Base-by-base conservation (phyloP, 306 rosid genomes). In the Cucumis cinereus region DNA sequence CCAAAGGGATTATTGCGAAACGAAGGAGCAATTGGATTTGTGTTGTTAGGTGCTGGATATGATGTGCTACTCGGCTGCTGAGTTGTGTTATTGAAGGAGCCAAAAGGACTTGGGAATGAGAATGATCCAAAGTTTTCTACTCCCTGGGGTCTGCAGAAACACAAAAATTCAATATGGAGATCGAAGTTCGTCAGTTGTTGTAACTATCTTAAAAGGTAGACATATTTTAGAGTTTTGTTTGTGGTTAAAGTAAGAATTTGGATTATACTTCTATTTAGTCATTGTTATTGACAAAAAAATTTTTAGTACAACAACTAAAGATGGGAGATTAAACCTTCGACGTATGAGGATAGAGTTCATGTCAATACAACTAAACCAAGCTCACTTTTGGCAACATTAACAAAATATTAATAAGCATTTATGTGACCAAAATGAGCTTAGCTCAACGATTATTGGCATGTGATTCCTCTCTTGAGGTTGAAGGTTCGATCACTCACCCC, bases 1-100 rank as follows among this genome's bases (percentile, higher is more conserved):
- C 79, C 94, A 79, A 91, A 93, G 60, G 98, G 98, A 52, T 93
- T 91, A 73, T 86, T 82, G 78, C 90, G 81, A 57, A 17, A 63
- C 45, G 87, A 73, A 64, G 88, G 64, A 70, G 58, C 38, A 47
- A 8, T 26, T 64, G 84, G 57, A 41, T 77, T 58, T 19, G 70
- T 17, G 68, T 58, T 17, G 68, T 58, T 50, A 36, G 83, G 80
- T 22, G 82, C 78, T 63, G 75, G 62, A 77, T 50, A 76, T 69
- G 23, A 76, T 69, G 23, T 23, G 38, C 57, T 69, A 8, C 75
- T 24, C 40, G 38, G 57, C 40, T 69, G 57, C 23, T 26, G 57
- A 15, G 36, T 12, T 14, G 57, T 23, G 40, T 45, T 15, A 33
- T 69, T 69, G 36, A 47, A 23, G 75, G 57, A 45, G 20, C 75